Conservation (phyloP, 495 filamentous ascomycete genomes). For the Hyaloscypha hepaticicola region DNA sequence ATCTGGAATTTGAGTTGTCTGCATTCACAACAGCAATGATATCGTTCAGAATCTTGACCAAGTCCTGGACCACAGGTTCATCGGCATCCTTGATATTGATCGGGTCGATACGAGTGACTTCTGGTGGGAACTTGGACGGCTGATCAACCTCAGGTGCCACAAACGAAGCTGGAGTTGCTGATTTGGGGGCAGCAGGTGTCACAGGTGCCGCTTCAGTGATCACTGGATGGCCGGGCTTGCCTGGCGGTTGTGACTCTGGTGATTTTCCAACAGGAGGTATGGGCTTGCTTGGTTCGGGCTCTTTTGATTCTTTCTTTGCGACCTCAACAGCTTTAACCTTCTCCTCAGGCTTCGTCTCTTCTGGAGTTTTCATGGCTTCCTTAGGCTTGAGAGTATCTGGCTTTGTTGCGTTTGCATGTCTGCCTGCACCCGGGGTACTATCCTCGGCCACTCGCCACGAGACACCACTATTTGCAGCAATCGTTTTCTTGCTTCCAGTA, state of each 20-base stretch:
- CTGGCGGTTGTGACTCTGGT: slow-evolving; percentile 30
- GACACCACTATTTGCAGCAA: slow-evolving; percentile 81
- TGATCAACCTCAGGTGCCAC: slow-evolving; percentile 57
- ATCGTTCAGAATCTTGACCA: slow-evolving; percentile 94
- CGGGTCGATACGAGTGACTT: slow-evolving; percentile 66
- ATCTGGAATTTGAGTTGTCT: slow-evolving; percentile 70
- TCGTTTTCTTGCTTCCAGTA: slow-evolving; percentile 70
- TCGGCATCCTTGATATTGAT: slow-evolving; percentile 68
- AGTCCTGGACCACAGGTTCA: slow-evolving; percentile 85
- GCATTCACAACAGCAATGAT: slow-evolving; percentile 90
- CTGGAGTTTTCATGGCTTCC: slow-evolving; percentile 29
- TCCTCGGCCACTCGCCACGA: slow-evolving; percentile 75
- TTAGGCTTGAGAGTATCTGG: slow-evolving; percentile 33
- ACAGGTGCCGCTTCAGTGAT: slow-evolving; percentile 15
- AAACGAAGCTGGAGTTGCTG: slow-evolving; percentile 13
- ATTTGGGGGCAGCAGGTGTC: slow-evolving; percentile 6
- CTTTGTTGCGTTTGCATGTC: slow-evolving; percentile 35
- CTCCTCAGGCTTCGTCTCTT: slow-evolving; percentile 34
- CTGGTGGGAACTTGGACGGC: slow-evolving; percentile 56
- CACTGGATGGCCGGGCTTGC: slow-evolving; percentile 23
- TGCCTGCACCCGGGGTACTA: slow-evolving; percentile 30
- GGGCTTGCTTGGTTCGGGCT: neutral
- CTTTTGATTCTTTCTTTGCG: slow-evolving; percentile 29
- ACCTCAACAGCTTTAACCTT: slow-evolving; percentile 38
- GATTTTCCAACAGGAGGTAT: slow-evolving; percentile 28